Evolutionary conservation across 2,329 filamentous ascomycete species (phyloP), one percentile per base, ranked within the genome.

Genomic region (Aspergillus aculeatus): DNA sequence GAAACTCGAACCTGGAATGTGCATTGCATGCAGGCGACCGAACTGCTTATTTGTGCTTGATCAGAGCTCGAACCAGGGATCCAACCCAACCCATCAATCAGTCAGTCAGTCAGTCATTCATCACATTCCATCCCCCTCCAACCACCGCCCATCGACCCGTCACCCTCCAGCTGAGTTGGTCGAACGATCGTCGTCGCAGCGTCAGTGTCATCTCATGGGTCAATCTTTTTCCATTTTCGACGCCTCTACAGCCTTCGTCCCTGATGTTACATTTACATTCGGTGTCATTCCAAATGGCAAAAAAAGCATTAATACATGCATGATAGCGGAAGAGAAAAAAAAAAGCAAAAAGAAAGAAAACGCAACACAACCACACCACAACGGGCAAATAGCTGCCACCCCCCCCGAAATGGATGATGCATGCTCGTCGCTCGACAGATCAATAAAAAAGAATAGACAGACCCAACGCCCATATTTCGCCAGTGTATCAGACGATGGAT

Each of bases 41-140:
- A 29, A 16, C 53, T 47, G 53, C 53, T 55, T 55, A 48, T 16
- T 48, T 55, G 31, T 55, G 44, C 53, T 47, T 12, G 24, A 55
- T 4, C 41, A 35, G 53, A 55, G 53, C 38, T 44, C 38, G 38
- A 31, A 21, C 52, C 44, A 26, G 16, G 38, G 52, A 5, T 35
- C 32, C 32, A 7, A 29, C 26, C 32, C 32, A 35, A 35, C 32
- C 32, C 32, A 35, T 35, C 32, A 35, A 4, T 35, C 26, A 29
- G 26, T 29, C 26, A 35, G 23, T 23, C 23, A 23, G 3, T 23
- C 23, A 41, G 23, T 54, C 51, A 24, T 29, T 31, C 23, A 38
- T 54, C 38, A 54, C 52, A 44, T 47, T 47, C 38, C 16, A 26
- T 23, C 16, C 16, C 38, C 16, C 26, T 41, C 4, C 14, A 14